These are phyloP conservation scores for Zopfochytrium polystomum DNA, from an alignment of 371 early-diverging fungal species.

Conservation along the genomic window DNA sequence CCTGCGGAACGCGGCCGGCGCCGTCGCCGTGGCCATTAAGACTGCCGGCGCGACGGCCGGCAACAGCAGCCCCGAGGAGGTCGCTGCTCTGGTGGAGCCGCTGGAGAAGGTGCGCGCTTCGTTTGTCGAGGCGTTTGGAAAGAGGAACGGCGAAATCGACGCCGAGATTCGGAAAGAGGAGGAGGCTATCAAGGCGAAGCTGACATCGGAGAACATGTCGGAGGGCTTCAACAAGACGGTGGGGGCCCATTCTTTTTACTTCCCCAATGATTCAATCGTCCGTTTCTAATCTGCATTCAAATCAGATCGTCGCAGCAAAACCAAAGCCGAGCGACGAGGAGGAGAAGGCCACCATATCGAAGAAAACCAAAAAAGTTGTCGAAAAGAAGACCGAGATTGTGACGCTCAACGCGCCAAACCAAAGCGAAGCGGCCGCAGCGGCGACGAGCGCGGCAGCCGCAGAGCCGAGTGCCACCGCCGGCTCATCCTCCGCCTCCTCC, in stretches of 20 bases:
- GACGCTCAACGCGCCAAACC: slow-evolving; percentile 32
- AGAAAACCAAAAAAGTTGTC: slow-evolving; percentile 47
- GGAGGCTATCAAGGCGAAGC: slow-evolving; percentile 63
- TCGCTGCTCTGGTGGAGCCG: slow-evolving; percentile 32
- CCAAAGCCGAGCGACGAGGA: slow-evolving; percentile 7
- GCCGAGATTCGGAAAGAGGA: slow-evolving; percentile 69
- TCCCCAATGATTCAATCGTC: not conserved
- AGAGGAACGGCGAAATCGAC: slow-evolving; percentile 56
- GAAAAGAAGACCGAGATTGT: slow-evolving; percentile 58
- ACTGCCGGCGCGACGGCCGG: no score
- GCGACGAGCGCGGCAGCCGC: not conserved
- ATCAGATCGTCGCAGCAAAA: slow-evolving; percentile 29
- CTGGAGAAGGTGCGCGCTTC: slow-evolving; percentile 12
- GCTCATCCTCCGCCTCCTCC: no score
- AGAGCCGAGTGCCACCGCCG: no score
- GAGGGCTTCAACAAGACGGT: slow-evolving; percentile 75
- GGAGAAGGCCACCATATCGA: slow-evolving; percentile 19
- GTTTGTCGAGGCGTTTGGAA: slow-evolving; percentile 30
- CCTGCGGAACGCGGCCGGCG: slow-evolving; percentile 14
- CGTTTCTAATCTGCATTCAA: slow-evolving; percentile 2
- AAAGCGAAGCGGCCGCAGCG: no score
- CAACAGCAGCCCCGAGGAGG: slow-evolving; percentile 21
- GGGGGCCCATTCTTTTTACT: slow-evolving; percentile 17
- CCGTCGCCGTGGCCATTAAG: no score
- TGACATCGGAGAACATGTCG: slow-evolving; percentile 76